Base-by-base conservation (phyloP, 108 stramenopile genomes). In the Cyclostephanos tholiformis region DNA sequence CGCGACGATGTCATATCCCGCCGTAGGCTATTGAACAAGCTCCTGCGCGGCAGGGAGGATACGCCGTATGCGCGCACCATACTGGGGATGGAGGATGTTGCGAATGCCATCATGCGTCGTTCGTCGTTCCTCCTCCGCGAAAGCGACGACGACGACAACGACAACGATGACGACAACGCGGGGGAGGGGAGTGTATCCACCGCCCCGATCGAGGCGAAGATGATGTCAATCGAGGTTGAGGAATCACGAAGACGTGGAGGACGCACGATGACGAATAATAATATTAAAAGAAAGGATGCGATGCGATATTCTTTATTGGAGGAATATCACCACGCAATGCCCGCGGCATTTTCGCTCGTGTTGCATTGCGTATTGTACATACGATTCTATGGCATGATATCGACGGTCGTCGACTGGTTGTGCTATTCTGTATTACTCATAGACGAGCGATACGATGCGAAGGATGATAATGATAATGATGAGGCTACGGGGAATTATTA, bases 11-110 rank as follows among this genome's bases (percentile, higher is more conserved):
- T 65, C 1, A 6, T 20, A 20, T 27, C 46, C 20, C 65, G 65
- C 12, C 65, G 48, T 2, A 65, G 22, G 39, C 39, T 14, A 48
- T 20, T 65, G 17, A 0, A 44, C 7, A 49, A 22, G 49, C 36
- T 65, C 46, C 50, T 65, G 26, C 65, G 65, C 4, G 65, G 65
- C 4, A 65, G 27, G 44, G 65, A 65, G 43, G 65, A 46, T 0
- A 65, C 65, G 9, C 17, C 43, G 38, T 65, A 65, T 22, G 46
- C 65, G 19, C 4, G 10, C 20, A 16, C 48, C 46, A 65, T 65
- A 0, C 65, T 30, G 5, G 39, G 27, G 2, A 20, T 23, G 17
- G 65, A 65, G 20, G 39, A 39, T 14, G 10, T 51, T 22, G 65
- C 49, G 17, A 65, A 65, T 35, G 13, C 49, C 4, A 44, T 23